Conservation (phyloP, 2,329 filamentous ascomycete genomes). For the Apiospora pterosperma region DNA sequence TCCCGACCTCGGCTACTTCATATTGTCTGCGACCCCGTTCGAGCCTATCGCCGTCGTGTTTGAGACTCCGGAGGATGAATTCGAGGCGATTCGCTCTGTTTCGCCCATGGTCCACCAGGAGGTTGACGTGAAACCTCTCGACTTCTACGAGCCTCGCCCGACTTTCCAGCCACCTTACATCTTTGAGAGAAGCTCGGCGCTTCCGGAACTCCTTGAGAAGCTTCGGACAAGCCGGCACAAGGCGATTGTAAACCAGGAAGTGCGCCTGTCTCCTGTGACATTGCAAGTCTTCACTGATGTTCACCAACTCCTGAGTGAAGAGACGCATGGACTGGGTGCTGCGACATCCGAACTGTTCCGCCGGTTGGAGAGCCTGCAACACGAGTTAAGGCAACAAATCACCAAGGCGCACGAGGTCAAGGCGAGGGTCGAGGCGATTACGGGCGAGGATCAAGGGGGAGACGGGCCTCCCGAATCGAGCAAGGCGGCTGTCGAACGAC, state of each 20-base stretch:
- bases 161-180: constrained; percentile 61
- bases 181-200: constrained; percentile 54
- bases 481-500: constrained; percentile 55
- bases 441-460: constrained; percentile 52
- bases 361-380: constrained; percentile 64
- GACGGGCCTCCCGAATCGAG: constrained; percentile 48
- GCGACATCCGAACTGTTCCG: constrained; percentile 73
- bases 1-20: constrained; percentile 61
- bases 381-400: constrained; percentile 66
- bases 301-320: constrained; percentile 66
- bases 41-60: constrained; percentile 58
- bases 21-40: constrained; percentile 56
- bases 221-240: constrained; percentile 59
- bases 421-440: constrained; percentile 63
- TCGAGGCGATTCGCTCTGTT: constrained; percentile 38
- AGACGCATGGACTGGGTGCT: constrained; percentile 65
- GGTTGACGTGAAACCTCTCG: constrained; percentile 42
- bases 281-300: constrained; percentile 69
- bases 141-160: constrained; percentile 61
- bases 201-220: constrained; percentile 54
- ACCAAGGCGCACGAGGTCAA: constrained; percentile 62
- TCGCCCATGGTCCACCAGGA: constrained; percentile 41
- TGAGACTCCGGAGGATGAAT: constrained; percentile 53
- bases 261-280: constrained; percentile 67
- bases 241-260: constrained; percentile 61